Base-by-base conservation (phyloP, 768 basidiomycete species). In the Rhodotorula kratochvilovae region DNA sequence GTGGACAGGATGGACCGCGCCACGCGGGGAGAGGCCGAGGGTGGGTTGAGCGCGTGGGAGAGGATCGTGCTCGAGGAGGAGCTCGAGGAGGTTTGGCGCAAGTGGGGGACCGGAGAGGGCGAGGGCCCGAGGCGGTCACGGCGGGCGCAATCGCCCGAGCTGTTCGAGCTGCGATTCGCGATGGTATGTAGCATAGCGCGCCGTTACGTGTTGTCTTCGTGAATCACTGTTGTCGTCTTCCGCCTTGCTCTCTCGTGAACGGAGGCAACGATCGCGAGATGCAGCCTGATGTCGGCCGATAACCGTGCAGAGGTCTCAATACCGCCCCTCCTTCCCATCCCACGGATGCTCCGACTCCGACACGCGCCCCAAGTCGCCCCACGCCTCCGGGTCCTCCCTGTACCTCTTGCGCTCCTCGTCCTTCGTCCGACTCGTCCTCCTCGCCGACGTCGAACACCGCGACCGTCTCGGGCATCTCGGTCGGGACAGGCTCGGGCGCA, bases 361-460 rank as follows among this genome's bases (percentile, higher is more conserved):
- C 35, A 45, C 31, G 61, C 67, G 36, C 1, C 72, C 68, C 12
- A 66, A 12, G 23, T 69, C 72, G 17, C 67, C 68, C 55, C 59
- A 61, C 3, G 58, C 42, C 50, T 68, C 71, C 13, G 65, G 56
- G 25, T 48, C 60, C 11, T 45, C 43, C 16, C 45, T 31, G 53
- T 33, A 11, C 45, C 67, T 15, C 15, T 10, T 25, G n/a, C 50
- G 27, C 63, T 13, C 54, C 63, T 56, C 45, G 27, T 19, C 42
- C 1, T 8, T 33, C 50, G 21, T 72, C 67, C 23, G 56, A 33
- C 11, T 67, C 68, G 43, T 66, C 61, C 27, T 73, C 62, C 56
- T 68, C 70, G 2, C 68, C 74, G 7, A 76, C 75, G 55, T 76
- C 70, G 23, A 73, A 76, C 43, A 72, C 67, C 16, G 59, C 56